Base-by-base conservation (phyloP, 1,284 basidiomycete genomes). In the Hymenochaete sp. region DNA sequence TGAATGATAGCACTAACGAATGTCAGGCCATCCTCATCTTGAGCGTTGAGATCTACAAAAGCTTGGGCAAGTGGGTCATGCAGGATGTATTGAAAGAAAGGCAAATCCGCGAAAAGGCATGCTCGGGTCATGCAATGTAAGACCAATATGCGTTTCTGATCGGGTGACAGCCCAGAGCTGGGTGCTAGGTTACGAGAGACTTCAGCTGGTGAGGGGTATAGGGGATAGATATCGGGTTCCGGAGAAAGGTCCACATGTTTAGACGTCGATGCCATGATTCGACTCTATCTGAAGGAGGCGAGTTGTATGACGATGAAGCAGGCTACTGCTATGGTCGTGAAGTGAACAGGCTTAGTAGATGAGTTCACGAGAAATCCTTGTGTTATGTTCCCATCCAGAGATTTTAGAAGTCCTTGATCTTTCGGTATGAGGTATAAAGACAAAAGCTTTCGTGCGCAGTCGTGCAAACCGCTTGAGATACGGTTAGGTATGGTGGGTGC, bases 11-110 rank as follows among this genome's bases (percentile, higher is more conserved):
- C 71, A 55, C 82, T 88, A 56, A 92, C 72, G 36, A 91, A 66
- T 33, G 83, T 80, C 44, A 89, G 67, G 11, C 86, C 87, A 54
- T 93, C 90, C 45, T 93, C 90, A 62, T 93, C 90, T 53, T 78
- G 73, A 45, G 73, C 62, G 38, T 67, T 65, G 38, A 89, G 70
- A 62, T 89, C 83, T 47, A 85, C 65, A 62, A 68, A 79, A 35
- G 67, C 66, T 64, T 79, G 87, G 33, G 74, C 79, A 55, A 78
- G 82, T 52, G 71, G 73, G 68, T 83, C 86, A 52, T 68, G 71
- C 56, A 82, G 73, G 57, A 80, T 77, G 62, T 76, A 87, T 33
- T 82, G 78, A 29, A 89, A 67, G 47, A 88, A 64, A 13, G 72
- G 57, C 50, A 86, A 65, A 58, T 89, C 86, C 42, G 75, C 85